These are phyloP conservation scores for Yarrowia sp. DNA, from an alignment of 805 yeast genomes.

Conservation along the genomic window DNA sequence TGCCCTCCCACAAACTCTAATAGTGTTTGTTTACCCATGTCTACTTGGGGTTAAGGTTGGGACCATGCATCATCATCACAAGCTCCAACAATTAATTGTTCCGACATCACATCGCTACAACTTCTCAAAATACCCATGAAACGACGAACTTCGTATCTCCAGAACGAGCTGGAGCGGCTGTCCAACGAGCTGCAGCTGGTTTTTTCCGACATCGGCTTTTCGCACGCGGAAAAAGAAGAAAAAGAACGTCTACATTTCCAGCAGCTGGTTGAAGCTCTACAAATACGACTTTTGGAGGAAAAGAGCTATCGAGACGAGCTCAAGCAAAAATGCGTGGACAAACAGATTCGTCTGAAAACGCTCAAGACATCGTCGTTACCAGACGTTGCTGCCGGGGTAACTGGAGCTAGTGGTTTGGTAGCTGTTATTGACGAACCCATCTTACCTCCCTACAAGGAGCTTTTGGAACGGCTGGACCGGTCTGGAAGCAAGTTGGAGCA, in stretches of 20 bases:
- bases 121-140: background rate
- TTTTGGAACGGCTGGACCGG: constrained; percentile 15
- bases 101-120: background rate
- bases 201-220: background rate
- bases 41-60: constrained; percentile 8
- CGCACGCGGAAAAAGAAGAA: constrained; percentile 11
- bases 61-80: background rate
- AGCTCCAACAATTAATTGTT: background rate
- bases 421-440: constrained; percentile 1
- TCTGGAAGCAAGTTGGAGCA: constrained; percentile 14
- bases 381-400: background rate
- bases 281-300: background rate
- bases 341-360: background rate
- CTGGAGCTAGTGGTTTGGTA: background rate
- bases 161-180: constrained; percentile 15
- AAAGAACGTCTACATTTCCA: constrained; percentile 1
- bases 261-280: constrained; percentile 11
- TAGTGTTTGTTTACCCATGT: constrained; percentile 9
- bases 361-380: background rate
- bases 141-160: constrained; percentile 16
- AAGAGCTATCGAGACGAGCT: constrained; percentile 9
- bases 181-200: constrained; percentile 21
- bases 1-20: background rate
- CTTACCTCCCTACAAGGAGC: constrained; percentile 2
- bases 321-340: constrained; percentile 10